Evolutionary conservation across 192 early-diverging fungal genomes (phyloP).

Genomic region (Dissophora globulifera): DNA sequence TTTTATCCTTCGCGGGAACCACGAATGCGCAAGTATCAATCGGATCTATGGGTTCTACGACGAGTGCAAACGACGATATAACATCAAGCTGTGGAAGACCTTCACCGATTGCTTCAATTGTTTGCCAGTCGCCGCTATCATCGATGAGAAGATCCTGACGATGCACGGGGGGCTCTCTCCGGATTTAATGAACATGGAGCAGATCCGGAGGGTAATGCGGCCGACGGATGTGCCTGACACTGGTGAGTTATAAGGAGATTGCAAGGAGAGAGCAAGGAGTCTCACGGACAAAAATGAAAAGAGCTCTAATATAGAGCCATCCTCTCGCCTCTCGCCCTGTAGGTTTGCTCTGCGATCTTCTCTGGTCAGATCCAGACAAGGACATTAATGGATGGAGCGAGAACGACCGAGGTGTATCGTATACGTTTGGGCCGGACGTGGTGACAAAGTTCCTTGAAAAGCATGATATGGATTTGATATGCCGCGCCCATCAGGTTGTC

Average conservation of each 20-base stretch:
- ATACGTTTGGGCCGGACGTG: constrained; percentile 96
- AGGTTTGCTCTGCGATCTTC: constrained; percentile 89
- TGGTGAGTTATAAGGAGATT: too few relatives aligned
- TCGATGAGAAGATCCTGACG: constrained; percentile 98
- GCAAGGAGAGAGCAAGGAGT: too few relatives aligned
- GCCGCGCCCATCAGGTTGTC: constrained; percentile 97
- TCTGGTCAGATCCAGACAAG: constrained; percentile 99
- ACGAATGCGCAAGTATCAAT: constrained; percentile 97
- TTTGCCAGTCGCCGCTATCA: constrained; percentile 94
- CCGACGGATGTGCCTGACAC: constrained; percentile 98
- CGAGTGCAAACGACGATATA: constrained; percentile 96
- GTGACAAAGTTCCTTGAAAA: constrained; percentile 92
- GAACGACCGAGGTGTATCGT: constrained; percentile 95
- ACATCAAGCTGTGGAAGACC: constrained; percentile 99
- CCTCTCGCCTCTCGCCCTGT: neutral
- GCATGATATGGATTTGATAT: constrained; percentile 97
- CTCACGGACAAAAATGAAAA: too few relatives aligned
- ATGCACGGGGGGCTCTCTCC: constrained; percentile 99
- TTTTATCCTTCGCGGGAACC: constrained; percentile 98
- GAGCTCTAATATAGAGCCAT: too few relatives aligned
- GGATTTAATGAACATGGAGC: constrained; percentile 96
- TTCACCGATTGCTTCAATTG: constrained; percentile 99
- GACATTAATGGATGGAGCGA: constrained; percentile 96
- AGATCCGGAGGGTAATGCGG: constrained; percentile 95
- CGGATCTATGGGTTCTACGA: constrained; percentile 99